Base-by-base conservation (phyloP, 2,329 filamentous ascomycete genomes). In the Epichloe amarillans region DNA sequence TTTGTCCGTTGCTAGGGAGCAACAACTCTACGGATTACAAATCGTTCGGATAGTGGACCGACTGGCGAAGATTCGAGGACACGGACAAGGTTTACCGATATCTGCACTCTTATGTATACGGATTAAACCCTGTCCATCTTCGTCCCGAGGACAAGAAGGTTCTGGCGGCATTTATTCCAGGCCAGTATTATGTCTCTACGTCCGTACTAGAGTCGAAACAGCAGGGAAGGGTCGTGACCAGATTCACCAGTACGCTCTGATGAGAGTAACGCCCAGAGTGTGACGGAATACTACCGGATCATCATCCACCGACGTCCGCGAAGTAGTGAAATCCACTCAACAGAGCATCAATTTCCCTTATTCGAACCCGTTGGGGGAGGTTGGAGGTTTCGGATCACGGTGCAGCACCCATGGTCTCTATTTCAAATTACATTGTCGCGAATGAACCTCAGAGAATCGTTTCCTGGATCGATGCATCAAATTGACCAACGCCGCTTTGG, bases 241-340 rank as follows among this genome's bases (percentile, higher is more conserved):
- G 64, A 74, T 79, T 17, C 72, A 84, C 35, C 85, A 88, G 64
- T 89, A 88, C 67, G 86, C 82, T 26, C 72, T 89, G 54, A 84
- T 89, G 54, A 84, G 78, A 59, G 83, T 87, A 55, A 72, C 77
- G 47, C 83, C 81, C 26, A 2, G 26, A 26, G 7, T 70, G 7
- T 70, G 2, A 67, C 73, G 8, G 72, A 78, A 47, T 77, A 82
- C 64, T 85, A 86, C 65, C 78, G 85, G 33, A 82, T 88, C 66
- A 84, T 76, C 47, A 75, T 89, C 51, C 87, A 87, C 72, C 77
- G 74, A 53, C 83, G 88, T 59, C 63, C 69, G 2, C 82, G 80
- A 4, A 60, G 72, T 45, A 53, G 65, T 60, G 54, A 64, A 58
- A 55, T 55, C 11, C 54, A 54, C 14, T 56, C 49, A 2, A 58